Percentiles rank a stretch among this genome's conserved stretches.
Evolutionary conservation across 2,329 filamentous ascomycete genomes (phyloP).

Genomic region (Thelonectria discophora): DNA sequence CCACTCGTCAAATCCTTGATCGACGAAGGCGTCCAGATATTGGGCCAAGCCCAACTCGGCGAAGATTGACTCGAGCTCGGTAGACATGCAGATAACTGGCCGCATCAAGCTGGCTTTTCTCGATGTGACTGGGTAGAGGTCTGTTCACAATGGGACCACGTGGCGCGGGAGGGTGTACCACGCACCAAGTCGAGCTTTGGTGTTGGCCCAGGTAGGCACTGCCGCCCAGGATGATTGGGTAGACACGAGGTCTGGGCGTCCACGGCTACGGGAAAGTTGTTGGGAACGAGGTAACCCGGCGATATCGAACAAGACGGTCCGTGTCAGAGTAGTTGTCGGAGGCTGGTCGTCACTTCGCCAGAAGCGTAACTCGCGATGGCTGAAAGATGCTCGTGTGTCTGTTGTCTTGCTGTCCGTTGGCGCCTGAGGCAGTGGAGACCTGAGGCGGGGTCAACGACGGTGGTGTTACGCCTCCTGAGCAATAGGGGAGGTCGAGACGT

Average conservation of each 20-base stretch:
- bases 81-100: slow-evolving; percentile 54
- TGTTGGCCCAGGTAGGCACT: not conserved
- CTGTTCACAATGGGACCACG: slow-evolving; percentile 22
- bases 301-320: not conserved
- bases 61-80: slow-evolving; percentile 71
- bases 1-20: slow-evolving; percentile 87
- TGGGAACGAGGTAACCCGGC: slow-evolving; percentile 7
- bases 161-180: slow-evolving; percentile 15
- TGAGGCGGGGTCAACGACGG: slow-evolving; percentile 16
- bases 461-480: slow-evolving; percentile 4
- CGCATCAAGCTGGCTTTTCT: slow-evolving; percentile 26
- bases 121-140: slow-evolving; percentile 12
- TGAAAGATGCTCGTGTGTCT: not conserved
- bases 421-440: slow-evolving; percentile 21
- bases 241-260: not conserved
- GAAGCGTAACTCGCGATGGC: not conserved
- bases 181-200: not conserved
- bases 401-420: slow-evolving; percentile 13
- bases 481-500: not conserved
- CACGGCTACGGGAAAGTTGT: not conserved
- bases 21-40: slow-evolving; percentile 76
- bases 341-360: not conserved
- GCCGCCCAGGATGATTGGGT: not conserved
- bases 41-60: slow-evolving; percentile 80
- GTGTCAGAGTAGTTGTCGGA: slow-evolving; percentile 12